These are phyloP conservation scores for Boechera divaricarpa DNA, from an alignment of 345 rosid genomes.

Conservation along the genomic window DNA sequence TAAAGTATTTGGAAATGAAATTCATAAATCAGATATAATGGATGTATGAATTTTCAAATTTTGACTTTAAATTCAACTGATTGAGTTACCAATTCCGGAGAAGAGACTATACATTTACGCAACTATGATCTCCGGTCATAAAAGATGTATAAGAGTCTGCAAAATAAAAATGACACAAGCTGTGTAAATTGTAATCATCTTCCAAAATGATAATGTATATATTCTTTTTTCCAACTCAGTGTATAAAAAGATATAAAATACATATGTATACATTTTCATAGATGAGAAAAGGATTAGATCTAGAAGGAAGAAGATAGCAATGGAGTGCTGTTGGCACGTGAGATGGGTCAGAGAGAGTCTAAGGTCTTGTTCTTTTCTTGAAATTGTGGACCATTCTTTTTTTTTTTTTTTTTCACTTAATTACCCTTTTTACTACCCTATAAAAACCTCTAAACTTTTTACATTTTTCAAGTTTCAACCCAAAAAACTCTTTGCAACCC, in stretches of 20 bases:
- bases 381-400: slow-evolving; percentile 39
- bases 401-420: slow-evolving; percentile 25
- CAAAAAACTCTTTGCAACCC: background rate
- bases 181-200: slow-evolving; percentile 6
- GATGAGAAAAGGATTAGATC: slow-evolving; percentile 8
- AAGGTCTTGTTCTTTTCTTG: slow-evolving; percentile 45
- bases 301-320: slow-evolving; percentile 11
- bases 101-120: too few relatives aligned
- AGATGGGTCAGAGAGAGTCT: slow-evolving; percentile 42
- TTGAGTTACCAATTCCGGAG: too few relatives aligned
- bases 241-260: background rate
- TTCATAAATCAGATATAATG: background rate
- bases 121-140: too few relatives aligned
- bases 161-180: background rate
- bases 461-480: background rate
- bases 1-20: background rate
- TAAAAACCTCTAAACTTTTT: background rate
- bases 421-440: slow-evolving; percentile 25
- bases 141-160: background rate
- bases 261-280: background rate
- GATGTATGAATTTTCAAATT: too few relatives aligned
- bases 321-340: slow-evolving; percentile 41
- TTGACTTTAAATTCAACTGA: too few relatives aligned
- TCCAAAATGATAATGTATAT: background rate
- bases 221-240: background rate